A percentile compares a stretch with the other conserved stretches of the same genome.
phyloP scores from a whole-genome alignment of 1,139 yeast genomes.

The Pichia sp. region DNA sequence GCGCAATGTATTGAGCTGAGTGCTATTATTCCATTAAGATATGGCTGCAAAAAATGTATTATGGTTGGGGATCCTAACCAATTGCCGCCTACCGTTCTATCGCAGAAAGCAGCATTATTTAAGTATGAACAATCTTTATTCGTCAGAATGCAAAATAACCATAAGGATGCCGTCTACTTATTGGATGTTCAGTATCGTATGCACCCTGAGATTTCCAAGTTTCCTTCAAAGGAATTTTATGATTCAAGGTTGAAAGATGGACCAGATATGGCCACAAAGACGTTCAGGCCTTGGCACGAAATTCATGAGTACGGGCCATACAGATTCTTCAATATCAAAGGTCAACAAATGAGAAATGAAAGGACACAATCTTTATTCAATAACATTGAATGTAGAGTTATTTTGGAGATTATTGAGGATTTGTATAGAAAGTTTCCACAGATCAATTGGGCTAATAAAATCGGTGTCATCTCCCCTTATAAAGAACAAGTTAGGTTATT shows the following conservation, averaged over 20 bases:
- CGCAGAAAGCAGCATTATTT: slow-evolving; percentile 73
- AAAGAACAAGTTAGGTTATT: slow-evolving; percentile 72
- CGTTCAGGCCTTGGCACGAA: slow-evolving; percentile 71
- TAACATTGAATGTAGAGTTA: slow-evolving; percentile 59
- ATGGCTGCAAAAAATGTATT: slow-evolving; percentile 84
- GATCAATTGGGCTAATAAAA: slow-evolving; percentile 54
- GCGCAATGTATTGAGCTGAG: slow-evolving; percentile 96
- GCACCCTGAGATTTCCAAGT: slow-evolving; percentile 86
- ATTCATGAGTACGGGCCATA: slow-evolving; percentile 54
- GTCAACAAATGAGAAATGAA: slow-evolving; percentile 54
- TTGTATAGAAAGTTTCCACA: slow-evolving; percentile 44
- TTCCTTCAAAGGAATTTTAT: slow-evolving; percentile 84
- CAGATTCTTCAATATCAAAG: slow-evolving; percentile 63
- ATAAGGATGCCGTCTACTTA: slow-evolving; percentile 56
- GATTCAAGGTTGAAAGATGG: slow-evolving; percentile 69
- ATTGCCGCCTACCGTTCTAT: slow-evolving; percentile 95
- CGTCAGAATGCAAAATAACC: slow-evolving; percentile 79
- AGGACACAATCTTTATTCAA: slow-evolving; percentile 67
- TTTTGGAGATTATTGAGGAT: slow-evolving; percentile 57
- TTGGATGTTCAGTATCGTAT: slow-evolving; percentile 96
- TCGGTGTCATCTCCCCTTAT: slow-evolving; percentile 93
- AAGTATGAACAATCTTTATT: slow-evolving; percentile 89
- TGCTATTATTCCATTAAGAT: slow-evolving; percentile 84
- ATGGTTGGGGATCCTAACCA: slow-evolving; percentile 99
- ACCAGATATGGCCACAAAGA: slow-evolving; percentile 49